Conservation (phyloP, 23 red algal species). For the Pyropia yezoensis region DNA sequence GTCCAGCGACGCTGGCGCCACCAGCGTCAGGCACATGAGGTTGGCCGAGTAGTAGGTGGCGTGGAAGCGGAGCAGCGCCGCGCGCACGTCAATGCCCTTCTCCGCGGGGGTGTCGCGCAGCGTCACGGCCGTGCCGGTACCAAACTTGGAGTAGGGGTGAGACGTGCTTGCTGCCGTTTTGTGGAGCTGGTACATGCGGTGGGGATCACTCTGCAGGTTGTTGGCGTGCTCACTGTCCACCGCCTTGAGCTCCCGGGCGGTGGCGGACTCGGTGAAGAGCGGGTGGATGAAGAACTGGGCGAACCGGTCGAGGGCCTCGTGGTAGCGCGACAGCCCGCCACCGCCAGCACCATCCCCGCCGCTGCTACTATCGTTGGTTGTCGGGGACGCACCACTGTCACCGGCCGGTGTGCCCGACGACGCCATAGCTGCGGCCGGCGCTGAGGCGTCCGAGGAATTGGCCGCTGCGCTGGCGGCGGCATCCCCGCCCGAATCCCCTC, state of each 20-base stretch:
- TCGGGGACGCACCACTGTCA: too few species aligned
- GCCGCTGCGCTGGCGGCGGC: slow-evolving; percentile 4
- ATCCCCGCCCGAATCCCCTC: background rate
- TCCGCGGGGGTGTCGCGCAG: slow-evolving; percentile 46
- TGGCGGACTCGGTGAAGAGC: slow-evolving; percentile 72
- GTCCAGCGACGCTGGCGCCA: slow-evolving; percentile 46
- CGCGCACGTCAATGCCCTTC: slow-evolving; percentile 32
- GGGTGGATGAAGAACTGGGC: slow-evolving; percentile 91
- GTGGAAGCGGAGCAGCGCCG: slow-evolving; percentile 63
- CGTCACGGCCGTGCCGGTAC: slow-evolving; percentile 63
- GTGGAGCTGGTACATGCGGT: slow-evolving; percentile 55
- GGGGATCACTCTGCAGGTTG: slow-evolving; percentile 76
- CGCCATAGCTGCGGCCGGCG: background rate
- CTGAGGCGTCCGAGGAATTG: slow-evolving; percentile 8
- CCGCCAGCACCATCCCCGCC: too few species aligned
- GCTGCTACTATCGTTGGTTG: background rate
- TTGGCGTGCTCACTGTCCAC: slow-evolving; percentile 92
- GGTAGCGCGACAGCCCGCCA: slow-evolving; percentile 15
- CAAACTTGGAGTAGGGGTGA: slow-evolving; percentile 83
- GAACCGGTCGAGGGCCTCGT: slow-evolving; percentile 89
- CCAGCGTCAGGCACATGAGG: slow-evolving; percentile 71
- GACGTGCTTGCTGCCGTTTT: slow-evolving; percentile 27
- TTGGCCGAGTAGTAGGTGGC: slow-evolving; percentile 76
- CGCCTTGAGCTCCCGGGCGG: slow-evolving; percentile 78
- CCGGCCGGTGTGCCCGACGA: too few species aligned